Conservation (phyloP, 352 stramenopile species). For the Phytopythium boreale region DNA sequence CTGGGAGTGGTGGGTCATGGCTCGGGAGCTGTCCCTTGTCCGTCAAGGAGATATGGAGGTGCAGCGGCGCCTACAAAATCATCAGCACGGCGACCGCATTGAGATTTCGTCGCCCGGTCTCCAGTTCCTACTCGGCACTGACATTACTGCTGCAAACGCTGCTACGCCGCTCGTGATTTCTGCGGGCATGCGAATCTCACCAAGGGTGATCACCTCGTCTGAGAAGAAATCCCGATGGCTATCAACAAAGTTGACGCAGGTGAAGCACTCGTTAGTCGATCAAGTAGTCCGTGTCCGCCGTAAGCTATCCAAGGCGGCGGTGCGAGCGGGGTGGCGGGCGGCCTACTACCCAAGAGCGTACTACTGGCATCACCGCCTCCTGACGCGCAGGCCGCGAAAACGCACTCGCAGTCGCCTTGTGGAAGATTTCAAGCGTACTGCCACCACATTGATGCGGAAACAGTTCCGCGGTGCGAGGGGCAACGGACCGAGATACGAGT, state of each 20-base stretch:
- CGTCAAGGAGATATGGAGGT: background rate
- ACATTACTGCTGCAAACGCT: background rate
- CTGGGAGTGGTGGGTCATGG: slow-evolving; percentile 1
- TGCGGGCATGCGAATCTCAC: background rate
- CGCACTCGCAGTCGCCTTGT: background rate
- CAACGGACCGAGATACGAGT: background rate
- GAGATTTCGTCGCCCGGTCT: background rate
- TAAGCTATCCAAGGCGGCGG: background rate
- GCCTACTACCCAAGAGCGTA: slow-evolving; percentile 1
- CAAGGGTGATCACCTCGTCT: background rate
- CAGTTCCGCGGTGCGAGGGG: background rate
- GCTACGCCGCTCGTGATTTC: background rate
- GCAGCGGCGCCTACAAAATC: background rate
- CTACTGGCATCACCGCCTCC: slow-evolving; percentile 6
- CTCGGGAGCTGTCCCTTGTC: background rate
- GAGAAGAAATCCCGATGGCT: background rate
- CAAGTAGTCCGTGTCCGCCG: too few species aligned
- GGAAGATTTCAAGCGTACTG: background rate
- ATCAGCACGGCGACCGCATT: background rate
- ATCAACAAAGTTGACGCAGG: background rate
- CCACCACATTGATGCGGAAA: background rate
- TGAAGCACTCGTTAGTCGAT: background rate
- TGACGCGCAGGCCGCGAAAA: background rate
- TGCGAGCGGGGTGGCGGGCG: background rate
- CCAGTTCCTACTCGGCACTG: background rate